Base-by-base conservation (phyloP, 345 rosid genomes). In the Salix brachista region DNA sequence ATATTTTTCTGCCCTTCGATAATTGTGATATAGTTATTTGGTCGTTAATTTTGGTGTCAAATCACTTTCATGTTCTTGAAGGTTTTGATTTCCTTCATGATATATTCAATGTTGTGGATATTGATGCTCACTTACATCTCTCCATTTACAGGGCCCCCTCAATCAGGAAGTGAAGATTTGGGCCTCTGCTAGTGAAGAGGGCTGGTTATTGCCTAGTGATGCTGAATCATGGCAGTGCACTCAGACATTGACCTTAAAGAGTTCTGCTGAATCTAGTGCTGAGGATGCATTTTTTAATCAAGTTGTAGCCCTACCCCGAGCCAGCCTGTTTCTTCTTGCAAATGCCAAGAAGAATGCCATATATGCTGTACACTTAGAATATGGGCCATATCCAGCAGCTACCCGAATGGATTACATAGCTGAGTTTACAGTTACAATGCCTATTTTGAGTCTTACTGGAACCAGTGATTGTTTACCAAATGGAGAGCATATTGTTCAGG, bases 311-410 rank as follows among this genome's bases (percentile, higher is more conserved):
- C 84, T 93, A 70, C 83, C 97, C 82, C 89, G 71, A 72, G 88
- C 91, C 58, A 94, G 97, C 62, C 81, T 95, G 54, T 76, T 91
- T 80, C 79, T 96, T 76, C 81, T 96, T 73, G 99, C 98, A 84
- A 96, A 96, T 84, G 97, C 97, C 8, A 93, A 92, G 88, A 92
- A 84, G 87, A 92, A 92, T 82, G 91, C 96, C 78, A 88, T 96
- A 52, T 96, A 96, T 86, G 97, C 89, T 2, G 88, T 93, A 75
- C 96, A 93, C 83, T 69, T 93, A 42, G 97, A 87, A 44, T 92
- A 90, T 85, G 99, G 97, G 50, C 78, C 89, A 76, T 84, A 81
- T 80, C 97, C 99, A 46, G 89, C 87, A 58, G 87, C 85, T 48
- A 86, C 94, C 67, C 78, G 81, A 80, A 93, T 93, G 94, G 92